Evolutionary conservation across 1,284 basidiomycete genomes (phyloP), one percentile per base, ranked within the genome.

Genomic region (Inonotus obliquus): DNA sequence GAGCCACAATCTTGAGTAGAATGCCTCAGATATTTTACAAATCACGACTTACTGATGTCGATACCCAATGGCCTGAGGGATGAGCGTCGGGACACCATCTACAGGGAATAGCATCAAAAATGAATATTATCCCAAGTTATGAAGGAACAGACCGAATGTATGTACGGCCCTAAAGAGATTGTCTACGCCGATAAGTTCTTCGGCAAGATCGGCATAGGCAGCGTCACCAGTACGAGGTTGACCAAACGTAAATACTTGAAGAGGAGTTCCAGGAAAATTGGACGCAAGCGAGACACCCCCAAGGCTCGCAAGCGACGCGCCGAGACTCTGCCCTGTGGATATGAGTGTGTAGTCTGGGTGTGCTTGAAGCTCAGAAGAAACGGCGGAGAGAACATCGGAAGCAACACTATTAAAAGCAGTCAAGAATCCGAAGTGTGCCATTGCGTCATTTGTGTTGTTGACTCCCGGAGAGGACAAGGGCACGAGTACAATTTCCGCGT

Each of bases 311-410:
- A 83, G 64, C 2, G 80, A 71, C 2, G 79, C 81, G 9, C 80
- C 81, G 2, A 82, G 69, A 1, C 79, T 81, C 65, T 83, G 81
- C 0, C 81, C 81, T 1, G 74, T 75, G 1, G 76, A 77, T 4
- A 78, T 75, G 52, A 82, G 69, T 0, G 73, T 59, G 64, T 77
- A 79, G 1, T 65, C 72, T 4, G 73, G 70, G 61, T 79, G 68
- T 5, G 64, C 51, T 9, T 52, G 41, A 5, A 73, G 69, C 57
- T 74, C 65, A 23, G 51, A 5, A 2, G 53, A 57, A 4, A 77
- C 72, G 29, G 65, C 65, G 10, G 69, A 66, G 11, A 70, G 67
- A 21, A 74, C 67, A 45, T 65, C 57, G 1, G 63, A 9, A 5
- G 75, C 75, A 57, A 82, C 72, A 1, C 79, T 76, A 60, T 79